Conservation (phyloP, 2,329 filamentous ascomycete species). For the Lachnum nothofagi region DNA sequence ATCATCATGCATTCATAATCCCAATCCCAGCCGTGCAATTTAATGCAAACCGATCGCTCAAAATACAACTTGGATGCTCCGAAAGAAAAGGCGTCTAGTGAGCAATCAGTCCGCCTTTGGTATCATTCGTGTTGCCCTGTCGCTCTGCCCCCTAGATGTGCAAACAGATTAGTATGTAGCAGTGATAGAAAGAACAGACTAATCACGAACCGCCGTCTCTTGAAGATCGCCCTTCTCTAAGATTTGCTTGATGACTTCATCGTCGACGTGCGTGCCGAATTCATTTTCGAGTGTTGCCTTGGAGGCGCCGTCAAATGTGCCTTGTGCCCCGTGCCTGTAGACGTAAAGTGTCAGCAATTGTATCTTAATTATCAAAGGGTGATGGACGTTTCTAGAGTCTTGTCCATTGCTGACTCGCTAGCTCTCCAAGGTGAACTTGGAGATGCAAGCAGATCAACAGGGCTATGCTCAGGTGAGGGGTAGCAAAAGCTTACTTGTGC, state of each 20-base stretch:
- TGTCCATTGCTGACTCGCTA: neutral
- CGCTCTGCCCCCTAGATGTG: constrained; percentile 31
- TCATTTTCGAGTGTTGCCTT: constrained; percentile 73
- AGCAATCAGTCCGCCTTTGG: constrained; percentile 23
- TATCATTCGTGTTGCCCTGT: constrained; percentile 33
- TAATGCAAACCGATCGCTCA: constrained; percentile 3
- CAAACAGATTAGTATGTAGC: constrained; percentile 10
- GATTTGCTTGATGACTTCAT: constrained; percentile 77
- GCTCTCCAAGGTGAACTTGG: neutral
- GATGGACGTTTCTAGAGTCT: too few relatives aligned
- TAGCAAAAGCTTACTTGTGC: constrained; percentile 64
- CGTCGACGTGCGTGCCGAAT: constrained; percentile 75
- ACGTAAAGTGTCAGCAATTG: neutral
- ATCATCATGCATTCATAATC: neutral
- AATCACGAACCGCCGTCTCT: constrained; percentile 47
- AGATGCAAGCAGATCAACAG: constrained; percentile 11
- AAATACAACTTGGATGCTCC: neutral
- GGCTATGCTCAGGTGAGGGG: constrained; percentile 2
- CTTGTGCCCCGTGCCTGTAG: constrained; percentile 78
- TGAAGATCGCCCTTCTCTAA: constrained; percentile 70
- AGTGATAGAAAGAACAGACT: neutral
- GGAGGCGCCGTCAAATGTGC: constrained; percentile 69
- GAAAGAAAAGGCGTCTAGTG: constrained; percentile 22
- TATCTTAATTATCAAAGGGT: too few relatives aligned
- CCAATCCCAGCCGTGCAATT: neutral